Conservation (phyloP, 2,329 filamentous ascomycete species). For the Fusarium coicis region DNA sequence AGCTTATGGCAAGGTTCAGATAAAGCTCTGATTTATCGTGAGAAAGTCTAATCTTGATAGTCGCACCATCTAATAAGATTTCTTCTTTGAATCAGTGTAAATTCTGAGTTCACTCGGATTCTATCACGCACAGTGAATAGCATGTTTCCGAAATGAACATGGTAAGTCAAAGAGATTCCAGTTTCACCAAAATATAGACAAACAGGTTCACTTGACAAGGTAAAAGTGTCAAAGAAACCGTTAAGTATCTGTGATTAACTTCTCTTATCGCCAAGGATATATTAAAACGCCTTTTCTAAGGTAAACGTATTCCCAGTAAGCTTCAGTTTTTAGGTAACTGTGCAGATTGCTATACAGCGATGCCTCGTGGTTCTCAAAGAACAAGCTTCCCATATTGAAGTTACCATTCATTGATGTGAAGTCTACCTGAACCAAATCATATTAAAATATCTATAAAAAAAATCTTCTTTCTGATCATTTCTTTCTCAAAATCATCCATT, state of each 20-base stretch:
- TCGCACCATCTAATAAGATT: too few relatives aligned
- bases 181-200: too few relatives aligned
- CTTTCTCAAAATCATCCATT: not conserved
- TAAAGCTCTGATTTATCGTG: too few relatives aligned
- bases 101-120: not conserved
- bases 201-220: not conserved
- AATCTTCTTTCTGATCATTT: rapidly evolving
- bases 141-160: not conserved
- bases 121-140: not conserved
- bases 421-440: not conserved
- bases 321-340: not conserved
- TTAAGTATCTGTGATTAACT: too few relatives aligned
- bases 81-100: not conserved
- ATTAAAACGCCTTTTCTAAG: not conserved
- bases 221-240: too few relatives aligned
- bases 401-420: not conserved
- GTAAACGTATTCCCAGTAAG: rapidly evolving
- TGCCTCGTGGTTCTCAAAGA: not conserved
- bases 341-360: not conserved
- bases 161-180: not conserved
- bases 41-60: not conserved
- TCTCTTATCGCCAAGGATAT: too few relatives aligned
- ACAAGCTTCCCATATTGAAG: not conserved
- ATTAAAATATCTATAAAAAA: not conserved
- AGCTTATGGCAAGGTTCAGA: not conserved